These are phyloP conservation scores for Trichoderma endophyticum DNA, from an alignment of 2,329 filamentous ascomycete genomes.

Conservation along the genomic window DNA sequence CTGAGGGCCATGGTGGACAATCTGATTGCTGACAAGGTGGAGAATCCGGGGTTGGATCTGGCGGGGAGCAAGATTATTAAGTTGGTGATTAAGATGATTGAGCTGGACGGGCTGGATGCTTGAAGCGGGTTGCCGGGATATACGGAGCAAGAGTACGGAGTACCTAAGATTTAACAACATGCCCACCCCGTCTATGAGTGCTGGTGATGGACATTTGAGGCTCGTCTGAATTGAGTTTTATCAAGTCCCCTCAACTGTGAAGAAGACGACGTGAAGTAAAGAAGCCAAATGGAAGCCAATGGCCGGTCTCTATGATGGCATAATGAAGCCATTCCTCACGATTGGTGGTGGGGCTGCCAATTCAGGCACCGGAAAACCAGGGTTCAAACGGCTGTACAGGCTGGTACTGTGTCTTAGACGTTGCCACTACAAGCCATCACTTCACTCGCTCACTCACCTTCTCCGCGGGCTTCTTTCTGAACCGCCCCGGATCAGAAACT, in stretches of 20 bases:
- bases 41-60: constrained; percentile 63
- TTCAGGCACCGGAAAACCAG: not conserved
- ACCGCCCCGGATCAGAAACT: not conserved
- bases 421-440: not conserved
- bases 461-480: not conserved
- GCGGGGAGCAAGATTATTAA: constrained; percentile 66
- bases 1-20: constrained; percentile 84
- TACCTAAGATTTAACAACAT: not conserved
- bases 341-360: constrained; percentile 5
- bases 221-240: not conserved
- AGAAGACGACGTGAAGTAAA: not conserved
- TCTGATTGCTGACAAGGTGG: constrained; percentile 75
- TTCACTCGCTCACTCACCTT: not conserved
- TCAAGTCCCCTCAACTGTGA: not conserved
- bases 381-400: too few relatives aligned
- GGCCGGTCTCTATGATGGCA: not conserved
- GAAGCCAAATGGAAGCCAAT: not conserved
- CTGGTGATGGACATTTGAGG: not conserved
- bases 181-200: not conserved
- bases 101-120: constrained; percentile 82
- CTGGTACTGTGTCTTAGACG: not conserved
- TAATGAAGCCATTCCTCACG: not conserved
- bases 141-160: not conserved
- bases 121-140: constrained; percentile 27
- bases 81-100: constrained; percentile 75